Evolutionary conservation across 129 eudicot genomes (phyloP).

Genomic region (Flaveria sonorensis): DNA sequence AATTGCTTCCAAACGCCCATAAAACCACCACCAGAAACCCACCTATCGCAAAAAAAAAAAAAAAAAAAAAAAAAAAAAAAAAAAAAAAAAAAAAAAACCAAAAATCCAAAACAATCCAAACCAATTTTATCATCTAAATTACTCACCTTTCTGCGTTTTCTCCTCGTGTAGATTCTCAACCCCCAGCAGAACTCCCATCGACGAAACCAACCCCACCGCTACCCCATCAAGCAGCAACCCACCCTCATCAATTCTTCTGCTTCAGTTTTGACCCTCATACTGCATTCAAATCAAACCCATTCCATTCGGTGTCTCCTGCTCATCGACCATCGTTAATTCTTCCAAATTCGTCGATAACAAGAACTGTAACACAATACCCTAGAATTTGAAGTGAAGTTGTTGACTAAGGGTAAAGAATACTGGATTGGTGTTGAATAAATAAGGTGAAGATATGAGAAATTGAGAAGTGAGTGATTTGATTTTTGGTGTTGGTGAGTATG

Average conservation of each 20-base stretch:
- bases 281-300: constrained; percentile 29
- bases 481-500: background rate
- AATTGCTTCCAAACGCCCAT: background rate
- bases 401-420: background rate
- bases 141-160: constrained; percentile 29
- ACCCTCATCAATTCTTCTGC: background rate
- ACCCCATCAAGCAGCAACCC: background rate
- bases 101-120: background rate
- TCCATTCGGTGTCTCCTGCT: constrained; percentile 22
- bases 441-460: background rate
- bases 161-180: constrained; percentile 24
- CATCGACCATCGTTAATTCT: constrained; percentile 22
- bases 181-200: constrained; percentile 24
- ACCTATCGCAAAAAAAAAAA: too few relatives aligned
- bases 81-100: too few relatives aligned
- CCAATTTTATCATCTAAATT: background rate
- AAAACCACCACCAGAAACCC: too few relatives aligned
- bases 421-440: background rate
- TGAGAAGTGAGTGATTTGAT: too few relatives aligned
- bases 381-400: constrained; percentile 17
- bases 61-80: too few relatives aligned
- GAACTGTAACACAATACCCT: constrained; percentile 17
- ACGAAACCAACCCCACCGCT: too few relatives aligned
- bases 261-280: constrained; percentile 10
- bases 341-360: background rate